phyloP scores from a whole-genome alignment of 805 yeast genomes.

The Saccharomycodes ludwigii region DNA sequence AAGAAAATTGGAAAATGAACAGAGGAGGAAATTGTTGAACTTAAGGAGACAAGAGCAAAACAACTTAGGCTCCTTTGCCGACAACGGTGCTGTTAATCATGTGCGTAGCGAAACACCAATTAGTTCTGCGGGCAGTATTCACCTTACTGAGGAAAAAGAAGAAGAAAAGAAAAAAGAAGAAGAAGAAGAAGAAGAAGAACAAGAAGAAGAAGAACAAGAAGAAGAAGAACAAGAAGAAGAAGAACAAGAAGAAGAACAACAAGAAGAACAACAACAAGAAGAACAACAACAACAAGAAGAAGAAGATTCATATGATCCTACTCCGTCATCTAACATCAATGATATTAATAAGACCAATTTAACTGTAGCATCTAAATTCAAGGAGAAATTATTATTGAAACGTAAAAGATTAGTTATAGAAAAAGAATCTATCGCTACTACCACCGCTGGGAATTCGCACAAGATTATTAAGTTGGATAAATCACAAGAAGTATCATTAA shows the following conservation, averaged over 20 bases:
- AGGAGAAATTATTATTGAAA: too few species aligned
- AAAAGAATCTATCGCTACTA: too few species aligned
- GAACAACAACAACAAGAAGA: too few species aligned
- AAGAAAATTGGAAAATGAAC: conserved; percentile 51
- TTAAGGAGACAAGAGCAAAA: too few species aligned
- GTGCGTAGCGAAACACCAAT: conserved; percentile 7
- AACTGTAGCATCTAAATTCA: too few species aligned
- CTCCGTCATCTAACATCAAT: neutral
- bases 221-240: conserved; percentile 11
- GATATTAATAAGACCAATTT: too few species aligned
- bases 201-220: conserved; percentile 7
- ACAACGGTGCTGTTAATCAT: conserved; percentile 4
- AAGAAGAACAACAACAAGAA: conserved; percentile 14
- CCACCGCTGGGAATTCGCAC: too few species aligned
- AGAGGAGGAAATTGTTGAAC: conserved; percentile 41
- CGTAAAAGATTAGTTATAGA: too few species aligned
- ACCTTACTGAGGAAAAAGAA: conserved; percentile 9
- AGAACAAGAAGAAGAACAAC: conserved; percentile 9
- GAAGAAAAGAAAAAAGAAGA: conserved; percentile 12
- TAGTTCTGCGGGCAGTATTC: conserved; percentile 3
- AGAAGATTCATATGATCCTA: conserved; percentile 2
- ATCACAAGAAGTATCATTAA: too few species aligned
- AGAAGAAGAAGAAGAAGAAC: conserved; percentile 6
- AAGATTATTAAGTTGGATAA: too few species aligned
- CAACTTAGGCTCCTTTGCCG: too few species aligned